Evolutionary conservation across 1,284 basidiomycete genomes (phyloP).

Genomic region (Apiotrichum domesticum): DNA sequence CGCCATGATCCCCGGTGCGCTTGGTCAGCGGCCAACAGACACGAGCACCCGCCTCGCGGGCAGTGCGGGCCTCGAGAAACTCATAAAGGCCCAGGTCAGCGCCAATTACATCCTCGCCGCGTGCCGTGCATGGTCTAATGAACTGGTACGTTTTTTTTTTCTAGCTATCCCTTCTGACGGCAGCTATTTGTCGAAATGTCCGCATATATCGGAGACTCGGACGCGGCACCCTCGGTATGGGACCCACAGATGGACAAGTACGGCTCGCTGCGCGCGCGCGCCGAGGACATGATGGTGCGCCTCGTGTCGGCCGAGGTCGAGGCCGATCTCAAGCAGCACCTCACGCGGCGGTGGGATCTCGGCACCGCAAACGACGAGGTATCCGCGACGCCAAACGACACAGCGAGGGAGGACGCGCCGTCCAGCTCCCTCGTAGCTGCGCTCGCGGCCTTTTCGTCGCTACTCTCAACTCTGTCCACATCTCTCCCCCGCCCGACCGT

Average conservation of each 20-base stretch:
- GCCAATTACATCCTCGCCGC: conserved; percentile 62
- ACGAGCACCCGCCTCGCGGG: conserved; percentile 52
- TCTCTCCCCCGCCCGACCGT: conserved; percentile 56
- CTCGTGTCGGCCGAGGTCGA: conserved; percentile 75
- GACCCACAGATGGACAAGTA: conserved; percentile 65
- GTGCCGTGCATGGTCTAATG: conserved; percentile 76
- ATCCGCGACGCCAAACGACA: neutral
- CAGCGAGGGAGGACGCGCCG: conserved; percentile 33
- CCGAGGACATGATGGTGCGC: conserved; percentile 76
- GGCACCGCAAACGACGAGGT: neutral
- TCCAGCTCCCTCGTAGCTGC: conserved; percentile 57
- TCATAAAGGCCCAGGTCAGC: conserved; percentile 76
- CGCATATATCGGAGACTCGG: conserved; percentile 56
- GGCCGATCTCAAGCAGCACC: conserved; percentile 62
- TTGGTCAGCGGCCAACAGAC: conserved; percentile 35
- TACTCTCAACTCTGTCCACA: conserved; percentile 59
- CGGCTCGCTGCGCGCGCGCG: conserved; percentile 56
- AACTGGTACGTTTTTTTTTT: conserved; percentile 57
- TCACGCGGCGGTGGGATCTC: conserved; percentile 45
- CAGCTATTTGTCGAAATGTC: conserved; percentile 87
- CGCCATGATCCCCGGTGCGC: conserved; percentile 82
- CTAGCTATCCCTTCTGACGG: neutral
- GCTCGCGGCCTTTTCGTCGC: conserved; percentile 65
- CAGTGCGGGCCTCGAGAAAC: conserved; percentile 69
- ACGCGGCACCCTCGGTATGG: conserved; percentile 52